Conservation (phyloP, 768 basidiomycete species). For the Leccinum fibrillosum region DNA sequence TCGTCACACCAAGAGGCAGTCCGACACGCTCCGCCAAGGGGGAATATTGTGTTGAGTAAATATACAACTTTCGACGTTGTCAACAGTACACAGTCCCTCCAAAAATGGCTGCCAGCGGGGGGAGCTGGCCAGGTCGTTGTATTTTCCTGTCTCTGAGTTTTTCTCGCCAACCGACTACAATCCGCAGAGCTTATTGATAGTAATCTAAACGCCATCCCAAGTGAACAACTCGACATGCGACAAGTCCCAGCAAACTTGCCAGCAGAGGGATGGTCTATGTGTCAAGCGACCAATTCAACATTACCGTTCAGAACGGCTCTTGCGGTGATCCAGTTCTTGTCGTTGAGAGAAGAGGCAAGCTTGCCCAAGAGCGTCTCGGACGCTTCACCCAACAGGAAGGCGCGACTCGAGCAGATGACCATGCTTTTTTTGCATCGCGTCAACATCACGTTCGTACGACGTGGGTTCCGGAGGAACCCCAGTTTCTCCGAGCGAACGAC, state of each 20-base stretch:
- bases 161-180: too few relatives aligned
- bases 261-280: neutral
- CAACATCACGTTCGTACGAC: constrained; percentile 84
- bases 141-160: too few relatives aligned
- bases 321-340: constrained; percentile 14
- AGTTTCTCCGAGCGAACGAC: constrained; percentile 54
- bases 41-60: too few relatives aligned
- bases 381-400: constrained; percentile 21
- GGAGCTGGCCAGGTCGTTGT: too few relatives aligned
- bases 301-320: neutral
- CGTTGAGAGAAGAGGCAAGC: constrained; percentile 14
- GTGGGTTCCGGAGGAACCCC: constrained; percentile 62
- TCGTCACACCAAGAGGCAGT: too few relatives aligned
- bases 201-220: too few relatives aligned
- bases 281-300: neutral
- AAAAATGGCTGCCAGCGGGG: too few relatives aligned
- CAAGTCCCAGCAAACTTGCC: constrained; percentile 4
- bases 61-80: too few relatives aligned
- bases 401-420: constrained; percentile 60
- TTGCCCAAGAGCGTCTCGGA: constrained; percentile 25
- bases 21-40: too few relatives aligned
- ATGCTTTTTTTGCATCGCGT: constrained; percentile 73
- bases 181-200: too few relatives aligned
- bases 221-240: too few relatives aligned
- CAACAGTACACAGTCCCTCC: too few relatives aligned